Base-by-base conservation (phyloP, 2,329 filamentous ascomycete species). In the Pseudogymnoascus verrucosus region DNA sequence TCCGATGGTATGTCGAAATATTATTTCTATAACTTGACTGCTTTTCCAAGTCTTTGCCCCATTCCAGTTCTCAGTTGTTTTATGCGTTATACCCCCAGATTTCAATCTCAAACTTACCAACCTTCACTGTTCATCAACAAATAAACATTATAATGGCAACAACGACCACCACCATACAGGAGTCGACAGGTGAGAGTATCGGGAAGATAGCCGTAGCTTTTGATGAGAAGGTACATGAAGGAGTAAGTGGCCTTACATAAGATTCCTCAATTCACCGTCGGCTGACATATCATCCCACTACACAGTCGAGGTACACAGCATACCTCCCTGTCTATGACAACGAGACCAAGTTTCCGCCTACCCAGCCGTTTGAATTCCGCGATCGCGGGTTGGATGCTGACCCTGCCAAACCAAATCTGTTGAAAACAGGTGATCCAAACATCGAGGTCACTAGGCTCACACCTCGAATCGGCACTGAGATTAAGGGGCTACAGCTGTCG, bases 301-400 rank as follows among this genome's bases (percentile, higher is more conserved):
- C 47, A 21, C 21, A 76, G 74, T 76, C 62, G 39, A 63, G 84
- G 69, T 91, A 89, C 67, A 85, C 86, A 2, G 79, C 89, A 70
- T 91, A 91, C 71, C 80, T 90, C 8, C 87, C 88, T 0, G 86
- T 84, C 4, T 90, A 87, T 86, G 82, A 88, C 70, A 78, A 80
- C 39, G 79, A 84, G 65, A 82, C 86, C 74, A 79, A 79, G 66
- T 89, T 86, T 68, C 79, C 83, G 61, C 86, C 89, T 5, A 79
- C 89, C 3, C 76, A 86, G 65, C 83, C 82, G 0, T 92, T 91
- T 69, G 80, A 87, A 71, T 87, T 90, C 73, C 82, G 84, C 66
- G 89, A 92, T 64, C 88, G 88, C 68, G 89, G 89, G 68, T 87
- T 86, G 69, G 85, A 90, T 68, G 89, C 89, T 54, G 87, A 92